A percentile compares a stretch with the other conserved stretches of the same genome.
These are phyloP conservation scores for Mucor mucedo DNA, from an alignment of 371 early-diverging fungal genomes.

Conservation along the genomic window DNA sequence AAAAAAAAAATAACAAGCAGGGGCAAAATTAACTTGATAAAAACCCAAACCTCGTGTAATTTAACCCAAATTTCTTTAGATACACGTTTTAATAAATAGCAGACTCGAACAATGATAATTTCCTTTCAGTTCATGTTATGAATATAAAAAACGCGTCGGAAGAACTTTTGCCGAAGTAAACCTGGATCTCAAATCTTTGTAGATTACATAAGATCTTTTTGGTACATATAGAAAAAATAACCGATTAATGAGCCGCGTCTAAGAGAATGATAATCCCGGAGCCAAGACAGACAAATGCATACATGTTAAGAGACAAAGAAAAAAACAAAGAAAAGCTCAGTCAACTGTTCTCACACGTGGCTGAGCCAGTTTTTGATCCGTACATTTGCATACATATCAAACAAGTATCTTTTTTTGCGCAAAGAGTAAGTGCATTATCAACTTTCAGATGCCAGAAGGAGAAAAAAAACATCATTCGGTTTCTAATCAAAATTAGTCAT, in stretches of 20 bases:
- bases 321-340: not conserved
- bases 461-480: not conserved
- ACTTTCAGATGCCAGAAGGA: not conserved
- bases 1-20: slow-evolving; percentile 4
- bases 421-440: not conserved
- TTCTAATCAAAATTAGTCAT: not conserved
- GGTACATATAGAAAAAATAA: too few species aligned
- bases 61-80: slow-evolving; percentile 1
- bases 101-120: not conserved
- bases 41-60: slow-evolving; percentile 12
- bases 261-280: too few species aligned
- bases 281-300: not conserved
- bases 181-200: not conserved
- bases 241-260: too few species aligned
- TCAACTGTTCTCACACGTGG: not conserved
- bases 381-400: too few species aligned
- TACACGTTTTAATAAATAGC: not conserved
- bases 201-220: not conserved
- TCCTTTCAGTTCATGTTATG: not conserved
- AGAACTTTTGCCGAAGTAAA: not conserved
- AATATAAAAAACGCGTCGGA: not conserved
- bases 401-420: too few species aligned
- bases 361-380: not conserved
- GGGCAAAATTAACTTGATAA: slow-evolving; percentile 8
- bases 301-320: too few species aligned